phyloP scores from a whole-genome alignment of 2,329 filamentous ascomycete species.

The Pleurostoma richardsiae region DNA sequence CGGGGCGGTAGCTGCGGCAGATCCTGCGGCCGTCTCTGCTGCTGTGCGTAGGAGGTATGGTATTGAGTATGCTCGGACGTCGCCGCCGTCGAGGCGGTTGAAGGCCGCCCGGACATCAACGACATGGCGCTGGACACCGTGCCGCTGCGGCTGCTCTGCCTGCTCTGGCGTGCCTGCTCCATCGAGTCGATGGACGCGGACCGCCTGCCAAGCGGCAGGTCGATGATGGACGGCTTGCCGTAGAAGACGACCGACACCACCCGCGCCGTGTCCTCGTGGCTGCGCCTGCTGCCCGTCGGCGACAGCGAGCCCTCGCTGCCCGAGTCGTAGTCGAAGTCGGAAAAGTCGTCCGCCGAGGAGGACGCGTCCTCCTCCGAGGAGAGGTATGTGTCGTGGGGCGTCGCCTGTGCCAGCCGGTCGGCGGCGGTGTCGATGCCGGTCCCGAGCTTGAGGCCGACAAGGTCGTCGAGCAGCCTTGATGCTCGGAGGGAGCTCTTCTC shows the following conservation, averaged over 20 bases:
- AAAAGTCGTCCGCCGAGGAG: conserved; percentile 55
- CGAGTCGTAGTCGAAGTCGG: conserved; percentile 43
- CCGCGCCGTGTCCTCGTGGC: conserved; percentile 51
- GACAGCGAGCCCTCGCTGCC: conserved; percentile 11
- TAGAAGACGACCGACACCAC: conserved; percentile 55
- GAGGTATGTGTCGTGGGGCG: conserved; percentile 56
- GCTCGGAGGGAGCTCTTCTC: conserved; percentile 43
- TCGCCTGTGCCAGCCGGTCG: conserved; percentile 27
- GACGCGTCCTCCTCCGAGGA: conserved; percentile 63
- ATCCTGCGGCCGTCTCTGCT: too few relatives aligned
- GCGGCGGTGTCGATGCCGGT: conserved; percentile 17
- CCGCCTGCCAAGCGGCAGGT: conserved; percentile 36
- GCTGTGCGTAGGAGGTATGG: conserved; percentile 16
- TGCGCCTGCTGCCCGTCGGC: conserved; percentile 22
- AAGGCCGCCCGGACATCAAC: conserved; percentile 21
- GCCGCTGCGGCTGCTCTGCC: not conserved
- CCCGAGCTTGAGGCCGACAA: conserved; percentile 26
- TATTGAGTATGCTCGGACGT: conserved; percentile 18
- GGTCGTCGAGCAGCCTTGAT: conserved; percentile 37
- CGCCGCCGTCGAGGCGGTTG: conserved; percentile 23
- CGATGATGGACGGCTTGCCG: conserved; percentile 54
- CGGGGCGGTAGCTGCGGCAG: conserved; percentile 10
- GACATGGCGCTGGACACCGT: conserved; percentile 8
- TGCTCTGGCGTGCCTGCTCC: conserved; percentile 17
- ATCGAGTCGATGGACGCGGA: conserved; percentile 36